A percentile compares a stretch with the other conserved stretches of the same genome.
phyloP scores from a whole-genome alignment of 1,139 yeast species.

The Taiozyma onychis region DNA sequence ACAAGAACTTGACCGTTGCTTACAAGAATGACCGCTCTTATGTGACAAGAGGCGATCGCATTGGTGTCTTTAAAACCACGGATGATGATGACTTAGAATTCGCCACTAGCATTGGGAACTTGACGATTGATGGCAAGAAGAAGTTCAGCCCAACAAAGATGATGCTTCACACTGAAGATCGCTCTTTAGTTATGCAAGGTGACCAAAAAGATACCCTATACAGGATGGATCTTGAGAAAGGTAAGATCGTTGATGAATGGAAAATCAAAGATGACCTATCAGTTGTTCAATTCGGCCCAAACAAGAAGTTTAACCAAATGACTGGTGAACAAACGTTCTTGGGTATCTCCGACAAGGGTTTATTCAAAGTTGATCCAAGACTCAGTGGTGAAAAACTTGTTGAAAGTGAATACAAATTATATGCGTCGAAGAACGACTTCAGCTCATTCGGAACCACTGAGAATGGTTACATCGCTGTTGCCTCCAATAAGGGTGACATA shows the following conservation, averaged over 20 bases:
- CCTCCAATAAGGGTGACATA: constrained; percentile 70
- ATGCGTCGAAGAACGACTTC: constrained; percentile 51
- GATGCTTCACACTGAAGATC: constrained; percentile 74
- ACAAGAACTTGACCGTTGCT: constrained; percentile 67
- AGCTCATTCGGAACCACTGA: constrained; percentile 67
- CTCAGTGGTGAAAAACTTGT: constrained; percentile 51
- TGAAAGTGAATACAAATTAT: constrained; percentile 46
- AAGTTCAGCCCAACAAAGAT: constrained; percentile 53
- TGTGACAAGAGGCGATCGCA: constrained; percentile 70
- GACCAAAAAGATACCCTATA: constrained; percentile 40
- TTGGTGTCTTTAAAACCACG: constrained; percentile 72
- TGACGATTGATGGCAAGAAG: constrained; percentile 50
- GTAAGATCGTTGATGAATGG: constrained; percentile 85
- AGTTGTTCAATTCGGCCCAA: constrained; percentile 58
- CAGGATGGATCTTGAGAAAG: constrained; percentile 74
- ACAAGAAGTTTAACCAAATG: constrained; percentile 65
- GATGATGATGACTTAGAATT: constrained; percentile 49
- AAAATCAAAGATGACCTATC: constrained; percentile 42
- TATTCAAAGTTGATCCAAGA: constrained; percentile 79
- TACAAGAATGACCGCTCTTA: constrained; percentile 64
- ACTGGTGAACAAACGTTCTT: constrained; percentile 68
- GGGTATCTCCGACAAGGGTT: constrained; percentile 59
- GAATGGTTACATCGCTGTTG: constrained; percentile 69
- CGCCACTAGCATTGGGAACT: constrained; percentile 59
- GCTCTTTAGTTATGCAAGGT: constrained; percentile 59